Evolutionary conservation across 495 filamentous ascomycete genomes (phyloP).

Genomic region (Penicillium coffeae): DNA sequence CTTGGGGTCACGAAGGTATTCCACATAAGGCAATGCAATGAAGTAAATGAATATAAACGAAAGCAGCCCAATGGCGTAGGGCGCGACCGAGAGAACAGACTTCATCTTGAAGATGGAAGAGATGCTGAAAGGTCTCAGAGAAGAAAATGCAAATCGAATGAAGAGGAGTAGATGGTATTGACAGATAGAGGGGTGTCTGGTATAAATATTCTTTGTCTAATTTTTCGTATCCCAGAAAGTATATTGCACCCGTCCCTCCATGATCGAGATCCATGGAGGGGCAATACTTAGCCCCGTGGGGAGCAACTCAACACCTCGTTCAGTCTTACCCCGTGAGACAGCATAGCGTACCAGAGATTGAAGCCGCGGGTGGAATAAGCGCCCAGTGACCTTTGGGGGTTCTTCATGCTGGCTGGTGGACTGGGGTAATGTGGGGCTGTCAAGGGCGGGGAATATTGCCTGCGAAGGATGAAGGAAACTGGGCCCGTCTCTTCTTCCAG

Average conservation of each 20-base stretch:
- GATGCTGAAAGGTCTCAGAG: neutral
- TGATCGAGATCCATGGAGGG: neutral
- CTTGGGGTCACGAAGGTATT: conserved; percentile 46
- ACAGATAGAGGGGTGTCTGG: too few relatives aligned
- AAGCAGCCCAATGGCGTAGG: conserved; percentile 25
- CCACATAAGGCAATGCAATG: conserved; percentile 32
- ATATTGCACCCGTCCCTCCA: neutral
- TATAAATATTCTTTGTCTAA: too few relatives aligned
- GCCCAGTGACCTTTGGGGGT: conserved; percentile 12
- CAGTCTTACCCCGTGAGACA: neutral
- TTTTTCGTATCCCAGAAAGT: neutral
- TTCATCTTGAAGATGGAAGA: conserved; percentile 8
- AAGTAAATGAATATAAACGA: conserved; percentile 35
- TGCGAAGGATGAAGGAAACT: conserved; percentile 8
- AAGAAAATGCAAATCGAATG: neutral
- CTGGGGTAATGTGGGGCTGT: conserved; percentile 7
- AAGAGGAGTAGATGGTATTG: neutral
- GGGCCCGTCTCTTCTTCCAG: too few relatives aligned
- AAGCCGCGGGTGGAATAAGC: conserved; percentile 6
- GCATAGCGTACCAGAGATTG: neutral
- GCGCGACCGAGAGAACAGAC: conserved; percentile 21
- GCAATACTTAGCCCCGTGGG: neutral
- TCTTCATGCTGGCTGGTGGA: too few relatives aligned
- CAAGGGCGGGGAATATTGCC: conserved; percentile 19
- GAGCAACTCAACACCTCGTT: too few relatives aligned